Base-by-base conservation (phyloP, 1,139 yeast genomes). In the Saccharomycopsis hybrid region DNA sequence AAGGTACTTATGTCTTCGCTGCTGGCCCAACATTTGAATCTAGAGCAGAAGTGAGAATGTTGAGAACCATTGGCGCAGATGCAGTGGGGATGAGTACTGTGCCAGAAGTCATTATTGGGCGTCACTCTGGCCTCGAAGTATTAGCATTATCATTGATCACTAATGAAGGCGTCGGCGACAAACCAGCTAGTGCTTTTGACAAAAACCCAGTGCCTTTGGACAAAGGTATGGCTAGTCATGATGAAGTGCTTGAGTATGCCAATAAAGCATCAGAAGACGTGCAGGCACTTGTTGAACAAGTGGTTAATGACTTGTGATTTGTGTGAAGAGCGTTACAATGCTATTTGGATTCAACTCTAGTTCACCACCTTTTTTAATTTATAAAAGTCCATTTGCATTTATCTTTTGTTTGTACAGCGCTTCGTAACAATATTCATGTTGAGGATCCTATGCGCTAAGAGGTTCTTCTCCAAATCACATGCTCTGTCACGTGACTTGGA, bases 31-130 rank as follows among this genome's bases (percentile, higher is more conserved):
- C 97, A 1, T 92, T 84, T 64, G 98, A 92, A 68, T 78, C 90
- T 5, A 74, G 97, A 59, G 96, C 97, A 0, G 97, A 92, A 66
- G 85, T 85, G n/a, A 73, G 96, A 54, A 74, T 82, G 74, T 71
- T 90, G 44, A 69, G 80, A 55, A 59, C 71, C 8, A 59, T 85
- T 44, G 97, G 97, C 5, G 97, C 89, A 45, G 97, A 92, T 66
- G 87, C 95, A 0, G 97, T 90, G 4, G 98, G 98, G 2, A 92
- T 92, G 98, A 85, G 96, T 53, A 92, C 97, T 0, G 97, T 90
- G 36, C 97, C 98, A 0, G 98, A 92, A 65, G 95, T 88, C 2
- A 79, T 89, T 56, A 84, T 87, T 11, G 97, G 96, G 2, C 82
- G 96, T 62, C 97, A 92, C 65, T 76, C 83, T 52, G 95, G 89